phyloP scores from a whole-genome alignment of 208 protist species.

The Acanthamoeba sp. region DNA sequence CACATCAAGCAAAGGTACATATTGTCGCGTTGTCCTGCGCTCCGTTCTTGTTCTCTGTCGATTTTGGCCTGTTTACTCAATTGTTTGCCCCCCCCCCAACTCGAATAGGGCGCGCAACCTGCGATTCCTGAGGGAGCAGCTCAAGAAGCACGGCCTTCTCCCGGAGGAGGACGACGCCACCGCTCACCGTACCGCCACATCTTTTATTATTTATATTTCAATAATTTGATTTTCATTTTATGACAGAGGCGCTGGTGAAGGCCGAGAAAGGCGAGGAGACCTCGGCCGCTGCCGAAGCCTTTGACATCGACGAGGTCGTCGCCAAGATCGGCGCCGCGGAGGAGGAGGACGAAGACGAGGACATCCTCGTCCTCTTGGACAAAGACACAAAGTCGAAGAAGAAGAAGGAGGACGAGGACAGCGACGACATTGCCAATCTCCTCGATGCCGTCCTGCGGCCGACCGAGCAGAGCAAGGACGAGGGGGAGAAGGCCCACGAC shows the following conservation, averaged over 20 bases:
- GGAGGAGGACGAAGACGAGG: background rate
- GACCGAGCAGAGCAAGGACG: background rate
- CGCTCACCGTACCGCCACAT: background rate
- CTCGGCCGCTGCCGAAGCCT: background rate
- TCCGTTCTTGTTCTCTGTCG: background rate
- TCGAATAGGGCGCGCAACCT: constrained; percentile 63
- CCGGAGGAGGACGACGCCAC: background rate
- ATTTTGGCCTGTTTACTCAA: no score
- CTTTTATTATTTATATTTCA: no score
- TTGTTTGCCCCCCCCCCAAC: no score
- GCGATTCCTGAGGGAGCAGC: constrained; percentile 50
- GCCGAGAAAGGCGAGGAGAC: background rate
- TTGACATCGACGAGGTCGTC: background rate
- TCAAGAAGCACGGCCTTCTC: constrained; percentile 68
- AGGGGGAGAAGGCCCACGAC: background rate
- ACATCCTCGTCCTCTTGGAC: background rate
- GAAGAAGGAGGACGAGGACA: background rate
- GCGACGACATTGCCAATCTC: background rate
- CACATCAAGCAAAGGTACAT: constrained; percentile 65
- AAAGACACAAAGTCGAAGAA: background rate
- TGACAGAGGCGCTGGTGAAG: background rate
- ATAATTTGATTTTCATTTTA: no score
- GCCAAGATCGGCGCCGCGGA: background rate
- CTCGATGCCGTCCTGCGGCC: background rate
- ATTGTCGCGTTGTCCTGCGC: background rate